Evolutionary conservation across 371 early-diverging fungal genomes (phyloP).

Genomic region (Rhizopus delemar): DNA sequence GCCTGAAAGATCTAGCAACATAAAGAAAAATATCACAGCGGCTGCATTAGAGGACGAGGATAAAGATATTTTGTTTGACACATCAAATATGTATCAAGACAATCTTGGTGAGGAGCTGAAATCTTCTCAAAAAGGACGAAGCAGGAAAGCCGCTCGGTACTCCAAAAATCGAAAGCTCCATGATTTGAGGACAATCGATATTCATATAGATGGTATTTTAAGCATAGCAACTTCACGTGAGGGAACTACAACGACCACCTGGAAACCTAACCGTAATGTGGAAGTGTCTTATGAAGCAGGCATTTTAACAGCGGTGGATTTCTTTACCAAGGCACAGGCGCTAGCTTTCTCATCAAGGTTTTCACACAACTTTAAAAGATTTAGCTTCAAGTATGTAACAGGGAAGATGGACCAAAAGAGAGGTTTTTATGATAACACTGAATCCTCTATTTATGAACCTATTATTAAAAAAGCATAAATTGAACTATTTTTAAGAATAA

Average conservation of each 20-base stretch:
- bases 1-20: background rate
- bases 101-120: conserved; percentile 9
- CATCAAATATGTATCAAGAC: background rate
- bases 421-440: background rate
- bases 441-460: background rate
- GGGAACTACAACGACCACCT: background rate
- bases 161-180: conserved; percentile 1
- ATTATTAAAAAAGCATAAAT: no score
- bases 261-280: background rate
- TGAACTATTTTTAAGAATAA: no score
- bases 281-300: background rate
- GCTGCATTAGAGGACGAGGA: conserved; percentile 4
- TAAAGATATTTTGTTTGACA: background rate
- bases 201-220: conserved; percentile 10
- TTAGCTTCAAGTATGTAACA: background rate
- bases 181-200: conserved; percentile 11
- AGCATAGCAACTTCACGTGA: conserved; percentile 1
- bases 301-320: background rate
- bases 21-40: no score
- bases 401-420: background rate
- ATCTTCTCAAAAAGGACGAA: conserved; percentile 4
- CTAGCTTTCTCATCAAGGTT: background rate
- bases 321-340: background rate
- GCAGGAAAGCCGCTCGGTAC: conserved; percentile 8
- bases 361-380: background rate